A percentile compares a stretch with the other conserved stretches of the same genome.
These are phyloP conservation scores for Candida awuae DNA, from an alignment of 805 yeast species.

Conservation along the genomic window DNA sequence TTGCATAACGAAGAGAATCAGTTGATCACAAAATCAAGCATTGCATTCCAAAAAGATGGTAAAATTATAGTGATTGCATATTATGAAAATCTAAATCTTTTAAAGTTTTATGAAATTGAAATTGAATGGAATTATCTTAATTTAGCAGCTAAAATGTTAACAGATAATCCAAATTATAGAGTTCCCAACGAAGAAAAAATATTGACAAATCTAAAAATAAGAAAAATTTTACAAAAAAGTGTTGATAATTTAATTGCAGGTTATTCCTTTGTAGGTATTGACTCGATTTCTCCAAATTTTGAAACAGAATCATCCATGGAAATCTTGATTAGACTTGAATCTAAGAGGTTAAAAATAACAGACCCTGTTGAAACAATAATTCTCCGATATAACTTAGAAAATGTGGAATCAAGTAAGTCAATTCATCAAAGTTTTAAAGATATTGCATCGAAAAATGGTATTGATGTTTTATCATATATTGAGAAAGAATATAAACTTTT, in stretches of 20 bases:
- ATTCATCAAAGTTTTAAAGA: conserved; percentile 22
- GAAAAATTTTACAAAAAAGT: conserved; percentile 25
- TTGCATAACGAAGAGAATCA: conserved; percentile 26
- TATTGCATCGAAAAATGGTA: conserved; percentile 17
- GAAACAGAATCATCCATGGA: conserved; percentile 37
- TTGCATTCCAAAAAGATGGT: conserved; percentile 47
- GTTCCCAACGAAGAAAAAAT: conserved; percentile 40
- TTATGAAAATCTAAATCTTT: conserved; percentile 28
- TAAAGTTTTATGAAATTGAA: conserved; percentile 35
- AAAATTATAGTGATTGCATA: conserved; percentile 36
- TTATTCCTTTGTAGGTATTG: conserved; percentile 25
- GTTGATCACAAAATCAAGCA: conserved; percentile 32
- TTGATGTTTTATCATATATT: conserved; percentile 7
- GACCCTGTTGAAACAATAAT: conserved; percentile 19
- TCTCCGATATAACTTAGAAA: conserved; percentile 22
- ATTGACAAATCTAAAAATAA: conserved; percentile 33
- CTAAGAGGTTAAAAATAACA: conserved; percentile 11
- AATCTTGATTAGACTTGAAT: conserved; percentile 37
- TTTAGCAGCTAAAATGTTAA: conserved; percentile 39
- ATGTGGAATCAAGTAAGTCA: conserved; percentile 8
- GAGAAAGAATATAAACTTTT: conserved; percentile 9
- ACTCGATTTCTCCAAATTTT: conserved; percentile 39
- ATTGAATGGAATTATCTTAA: conserved; percentile 52
- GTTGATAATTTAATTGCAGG: conserved; percentile 12
- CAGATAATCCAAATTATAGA: conserved; percentile 40